Evolutionary conservation across 2,329 filamentous ascomycete genomes (phyloP), one percentile per base, ranked within the genome.

Genomic region (Aspergillus neoniger): DNA sequence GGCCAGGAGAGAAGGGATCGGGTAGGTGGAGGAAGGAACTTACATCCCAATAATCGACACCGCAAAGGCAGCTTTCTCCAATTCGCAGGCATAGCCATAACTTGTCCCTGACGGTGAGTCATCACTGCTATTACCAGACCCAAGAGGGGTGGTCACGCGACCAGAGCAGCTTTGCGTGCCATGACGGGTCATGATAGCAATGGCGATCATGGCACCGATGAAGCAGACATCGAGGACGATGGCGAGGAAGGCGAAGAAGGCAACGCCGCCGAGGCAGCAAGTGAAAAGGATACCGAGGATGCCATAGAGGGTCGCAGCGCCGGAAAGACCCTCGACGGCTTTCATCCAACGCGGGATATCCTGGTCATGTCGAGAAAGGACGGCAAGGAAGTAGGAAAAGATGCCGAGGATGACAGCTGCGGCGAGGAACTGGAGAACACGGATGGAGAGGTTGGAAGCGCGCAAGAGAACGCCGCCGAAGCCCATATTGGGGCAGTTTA

Each of bases 381-480:
- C 84, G 8, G 89, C 86, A 53, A 97, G 86, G 82, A 92, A 96
- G 82, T 96, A 96, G 53, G 88, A 88, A 82, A 89, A 93, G 70
- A 95, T 85, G 67, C 85, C 89, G 63, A 97, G 85, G 63, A 94
- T 85, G 66, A 96, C 83, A 61, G 83, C 86, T 8, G 89, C 83
- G 74, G 87, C 91, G 72, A 85, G 82, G 76, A 96, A 89, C 70
- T 91, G 86, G 59, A 96, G 78, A 65, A 84, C 78, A 67, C 94
- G 91, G 70, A 96, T 80, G 74, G 88, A 82, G 74, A 89, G 89
- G 71, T 91, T 89, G 50, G 84, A 77, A 56, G 85, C 77, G 70
- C 91, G 91, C 69, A 96, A 85, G 68, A 86, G 81, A 63, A 88
- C 75, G 65, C 87, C 86, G 48, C 79, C 76, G 63, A 81, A 80